Evolutionary conservation across 2,329 filamentous ascomycete species (phyloP), one percentile per base, ranked within the genome.

Genomic region (Calycina herbarum): DNA sequence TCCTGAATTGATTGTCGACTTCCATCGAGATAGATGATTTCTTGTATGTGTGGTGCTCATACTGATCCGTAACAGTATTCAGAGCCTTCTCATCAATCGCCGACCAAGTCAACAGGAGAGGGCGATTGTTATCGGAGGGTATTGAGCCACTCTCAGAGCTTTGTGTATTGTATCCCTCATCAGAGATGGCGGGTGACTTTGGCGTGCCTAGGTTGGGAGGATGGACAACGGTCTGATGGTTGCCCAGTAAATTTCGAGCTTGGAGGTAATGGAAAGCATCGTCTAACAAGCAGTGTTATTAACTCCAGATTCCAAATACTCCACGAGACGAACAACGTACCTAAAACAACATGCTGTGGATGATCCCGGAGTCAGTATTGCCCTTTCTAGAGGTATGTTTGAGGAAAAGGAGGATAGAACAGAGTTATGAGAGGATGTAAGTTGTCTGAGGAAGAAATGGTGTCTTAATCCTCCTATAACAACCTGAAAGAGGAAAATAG

Each of bases 341-440:
- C 51, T 68, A 64, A 11, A 6, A 64, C 42, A n/a, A 33, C 75
- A 67, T 80, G 78, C 27, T 29, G 27, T 29, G 27, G 27, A 29
- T 29, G 27, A 2, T 29, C 27, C 4, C 27, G 27, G 27, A 4
- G 27, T 29, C 27, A 29, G 27, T 29, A 29, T 29, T 29, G 27
- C 27, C 27, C 2, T 29, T 29, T 29, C 27, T 29, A 29, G 27
- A 29, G 27, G 27, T 29, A 29, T 29, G 27, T 29, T 29, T 29
- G 27, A 29, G 27, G 27, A 29, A 29, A 29, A 29, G 27, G 27
- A 29, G 27, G 27, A 29, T 29, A 29, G 4, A 29, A 29, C 27
- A 29, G 27, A 29, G 27, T 29, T 29, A 29, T 4, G 27, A 29
- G 27, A 29, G 27, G 27, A 29, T 29, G 27, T 29, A 29, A 29